A percentile compares a stretch with the other conserved stretches of the same genome.
These are phyloP conservation scores for Cordyceps fumosorosea DNA, from an alignment of 2,329 filamentous ascomycete genomes.

Conservation along the genomic window DNA sequence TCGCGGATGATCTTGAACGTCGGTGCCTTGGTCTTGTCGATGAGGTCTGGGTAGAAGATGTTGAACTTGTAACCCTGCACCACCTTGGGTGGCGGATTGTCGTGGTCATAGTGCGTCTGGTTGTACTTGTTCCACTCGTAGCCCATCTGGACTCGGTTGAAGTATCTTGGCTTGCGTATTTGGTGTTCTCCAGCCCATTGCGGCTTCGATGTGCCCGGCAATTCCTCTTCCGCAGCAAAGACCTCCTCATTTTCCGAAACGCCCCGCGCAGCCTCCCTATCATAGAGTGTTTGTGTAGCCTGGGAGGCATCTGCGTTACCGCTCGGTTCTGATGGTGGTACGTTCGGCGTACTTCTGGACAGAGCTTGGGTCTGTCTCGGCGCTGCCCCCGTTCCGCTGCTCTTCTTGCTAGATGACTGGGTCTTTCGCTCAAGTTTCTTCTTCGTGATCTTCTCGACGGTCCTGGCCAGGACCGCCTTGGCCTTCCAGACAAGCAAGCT, in stretches of 20 bases:
- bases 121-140: constrained; percentile 99
- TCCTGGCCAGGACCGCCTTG: constrained; percentile 71
- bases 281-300: constrained; percentile 81
- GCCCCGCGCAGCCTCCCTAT: constrained; percentile 85
- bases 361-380: constrained; percentile 17
- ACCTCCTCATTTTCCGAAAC: constrained; percentile 93
- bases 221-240: constrained; percentile 81
- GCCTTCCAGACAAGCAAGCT: constrained; percentile 88
- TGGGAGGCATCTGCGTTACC: constrained; percentile 71
- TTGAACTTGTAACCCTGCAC: constrained; percentile 99
- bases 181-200: constrained; percentile 80
- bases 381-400: constrained; percentile 17
- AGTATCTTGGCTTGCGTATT: constrained; percentile 89
- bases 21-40: constrained; percentile 89
- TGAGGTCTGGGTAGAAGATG: constrained; percentile 95
- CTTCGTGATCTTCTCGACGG: constrained; percentile 69
- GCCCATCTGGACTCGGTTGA: constrained; percentile 97
- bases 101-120: constrained; percentile 97
- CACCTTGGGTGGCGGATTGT: constrained; percentile 95
- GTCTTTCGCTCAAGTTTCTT: constrained; percentile 22
- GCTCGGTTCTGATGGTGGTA: background rate
- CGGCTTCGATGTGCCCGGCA: constrained; percentile 53
- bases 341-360: background rate
- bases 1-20: constrained; percentile 96
- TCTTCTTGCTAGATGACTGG: constrained; percentile 46